Evolutionary conservation across 345 rosid species (phyloP), one percentile per base, ranked within the genome.

Genomic region (sweet orange (Citrus sinensis)): DNA sequence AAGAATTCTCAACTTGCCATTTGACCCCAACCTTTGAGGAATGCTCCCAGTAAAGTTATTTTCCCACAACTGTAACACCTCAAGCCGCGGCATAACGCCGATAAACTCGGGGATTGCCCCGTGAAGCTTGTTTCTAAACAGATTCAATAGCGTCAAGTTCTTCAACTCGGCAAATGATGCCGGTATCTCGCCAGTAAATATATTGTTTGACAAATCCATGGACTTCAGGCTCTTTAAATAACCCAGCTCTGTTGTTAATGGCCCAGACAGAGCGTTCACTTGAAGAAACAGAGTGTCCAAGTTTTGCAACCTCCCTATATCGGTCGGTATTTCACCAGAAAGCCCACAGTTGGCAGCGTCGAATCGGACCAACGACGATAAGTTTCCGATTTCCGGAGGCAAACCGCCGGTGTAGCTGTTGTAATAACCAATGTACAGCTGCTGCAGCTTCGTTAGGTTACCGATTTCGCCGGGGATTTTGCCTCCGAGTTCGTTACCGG

Each of bases 51-150:
- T 93, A 85, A 94, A 91, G 74, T 93, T 93, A 67, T 94, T 94
- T 56, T 93, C 98, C 97, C 98, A 94, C 27, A 94, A 74, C 89
- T 92, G 98, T 68, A 94, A 75, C 79, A 94, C 98, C 75, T 94
- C 90, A 11, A 93, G 92, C 81, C 80, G 76, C 55, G 98, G 97
- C 34, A 94, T 66, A 3, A 88, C 93, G 20, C 91, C 97, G 76
- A 94, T 84, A 62, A 91, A 91, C 84, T 89, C 92, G 13, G 97
- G 98, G 76, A 94, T 91, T 32, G 87, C 86, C 0, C 98, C 95
- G 79, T 91, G 87, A 9, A 94, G 93, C 75, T 89, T 91, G 90
- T 94, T 94, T 70, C 97, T 83, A 66, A 94, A 94, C 58, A 94
- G 91, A 82, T 92, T 90, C 80, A 92, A 79, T 1, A 94, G 84